These are phyloP conservation scores for Urostyla sp. DNA, from an alignment of 73 alveolate genomes.

Conservation along the genomic window DNA sequence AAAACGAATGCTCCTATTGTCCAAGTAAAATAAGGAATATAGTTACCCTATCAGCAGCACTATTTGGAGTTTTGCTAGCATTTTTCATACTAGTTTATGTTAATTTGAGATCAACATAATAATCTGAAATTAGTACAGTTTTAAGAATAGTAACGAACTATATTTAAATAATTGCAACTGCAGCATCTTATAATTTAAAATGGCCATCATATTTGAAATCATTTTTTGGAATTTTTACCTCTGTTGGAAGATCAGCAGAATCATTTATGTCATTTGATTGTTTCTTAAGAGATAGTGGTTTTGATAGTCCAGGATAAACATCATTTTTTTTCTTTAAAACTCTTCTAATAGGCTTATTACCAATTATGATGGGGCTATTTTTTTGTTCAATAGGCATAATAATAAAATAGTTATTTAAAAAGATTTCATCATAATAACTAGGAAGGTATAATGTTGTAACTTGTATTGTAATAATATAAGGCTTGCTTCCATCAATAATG, in stretches of 20 bases:
- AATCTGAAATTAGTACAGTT: background rate
- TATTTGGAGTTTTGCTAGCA: background rate
- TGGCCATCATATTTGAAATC: background rate
- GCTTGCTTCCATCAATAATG: slow-evolving; percentile 14
- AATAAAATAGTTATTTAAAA: background rate
- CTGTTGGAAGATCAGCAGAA: slow-evolving; percentile 5
- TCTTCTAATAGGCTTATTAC: background rate
- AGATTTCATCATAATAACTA: background rate
- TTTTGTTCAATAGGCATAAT: background rate
- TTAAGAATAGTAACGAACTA: background rate
- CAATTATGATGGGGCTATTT: background rate
- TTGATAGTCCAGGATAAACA: background rate
- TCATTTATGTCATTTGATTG: slow-evolving; percentile 9
- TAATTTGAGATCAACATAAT: background rate
- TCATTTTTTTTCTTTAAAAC: slow-evolving; percentile 1
- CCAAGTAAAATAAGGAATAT: background rate
- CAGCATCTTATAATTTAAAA: slow-evolving; percentile 3
- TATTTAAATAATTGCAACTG: background rate
- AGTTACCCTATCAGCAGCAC: background rate
- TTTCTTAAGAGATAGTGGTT: slow-evolving; percentile 5
- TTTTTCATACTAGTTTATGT: background rate
- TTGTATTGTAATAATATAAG: background rate
- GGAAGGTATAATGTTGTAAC: background rate
- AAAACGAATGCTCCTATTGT: slow-evolving; percentile 1
- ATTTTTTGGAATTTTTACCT: slow-evolving; percentile 6